These are phyloP conservation scores for Syzygium jambos DNA, from an alignment of 345 rosid genomes.

Conservation along the genomic window DNA sequence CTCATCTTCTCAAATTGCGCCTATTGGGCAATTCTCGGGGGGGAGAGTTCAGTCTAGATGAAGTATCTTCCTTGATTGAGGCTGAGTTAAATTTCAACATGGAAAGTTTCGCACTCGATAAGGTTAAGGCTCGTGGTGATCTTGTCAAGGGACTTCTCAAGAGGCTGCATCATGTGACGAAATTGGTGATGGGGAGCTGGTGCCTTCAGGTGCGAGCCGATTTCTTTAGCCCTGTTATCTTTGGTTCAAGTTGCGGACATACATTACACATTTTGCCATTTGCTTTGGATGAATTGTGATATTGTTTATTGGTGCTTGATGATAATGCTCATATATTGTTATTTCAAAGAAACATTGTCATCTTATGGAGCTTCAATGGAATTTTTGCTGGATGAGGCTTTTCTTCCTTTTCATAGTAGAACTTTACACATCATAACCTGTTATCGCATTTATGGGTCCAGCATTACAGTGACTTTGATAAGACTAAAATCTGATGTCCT, in stretches of 20 bases:
- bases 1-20: neutral
- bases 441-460: neutral
- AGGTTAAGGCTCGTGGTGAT: neutral
- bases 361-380: neutral
- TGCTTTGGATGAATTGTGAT: neutral
- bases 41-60: neutral
- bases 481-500: neutral
- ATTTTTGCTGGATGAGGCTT: neutral
- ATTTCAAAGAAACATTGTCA: neutral
- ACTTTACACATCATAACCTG: neutral
- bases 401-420: neutral
- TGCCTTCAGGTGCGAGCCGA: neutral
- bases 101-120: neutral
- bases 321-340: neutral
- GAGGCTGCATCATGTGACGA: neutral
- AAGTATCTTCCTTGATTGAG: neutral
- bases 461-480: neutral
- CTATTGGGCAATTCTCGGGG: neutral
- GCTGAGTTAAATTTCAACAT: neutral
- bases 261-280: neutral
- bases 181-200: neutral
- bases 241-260: neutral
- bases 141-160: neutral
- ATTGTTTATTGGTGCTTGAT: neutral
- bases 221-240: neutral